Percentiles rank a stretch among this genome's conserved stretches.
These are phyloP conservation scores for Heliamphora exappendiculata DNA, from an alignment of 148 eudicot genomes.

Conservation along the genomic window DNA sequence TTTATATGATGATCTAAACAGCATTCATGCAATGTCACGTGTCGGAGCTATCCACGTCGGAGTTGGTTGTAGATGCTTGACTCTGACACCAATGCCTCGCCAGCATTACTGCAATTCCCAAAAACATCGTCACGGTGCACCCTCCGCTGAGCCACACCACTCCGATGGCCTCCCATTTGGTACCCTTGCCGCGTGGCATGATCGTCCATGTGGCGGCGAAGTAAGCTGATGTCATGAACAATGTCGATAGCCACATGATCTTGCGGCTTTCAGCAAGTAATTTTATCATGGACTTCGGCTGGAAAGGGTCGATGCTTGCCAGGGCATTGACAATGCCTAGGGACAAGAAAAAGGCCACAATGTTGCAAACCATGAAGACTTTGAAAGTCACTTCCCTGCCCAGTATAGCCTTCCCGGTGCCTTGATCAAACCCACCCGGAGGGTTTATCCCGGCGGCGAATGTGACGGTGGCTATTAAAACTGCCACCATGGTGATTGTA, in stretches of 20 bases:
- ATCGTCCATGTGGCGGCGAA: slow-evolving; percentile 17
- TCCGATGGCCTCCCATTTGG: slow-evolving; percentile 10
- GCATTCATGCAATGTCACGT: too few relatives aligned
- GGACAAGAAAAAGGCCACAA: slow-evolving; percentile 24
- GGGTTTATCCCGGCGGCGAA: slow-evolving; percentile 31
- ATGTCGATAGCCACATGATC: slow-evolving; percentile 17
- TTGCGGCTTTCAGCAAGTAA: slow-evolving; percentile 15
- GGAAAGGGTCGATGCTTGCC: slow-evolving; percentile 22
- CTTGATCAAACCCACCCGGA: slow-evolving; percentile 29
- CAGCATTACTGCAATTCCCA: slow-evolving; percentile 14
- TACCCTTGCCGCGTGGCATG: slow-evolving; percentile 7
- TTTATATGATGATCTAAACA: too few relatives aligned
- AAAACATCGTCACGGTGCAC: slow-evolving; percentile 11
- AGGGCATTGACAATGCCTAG: slow-evolving; percentile 22
- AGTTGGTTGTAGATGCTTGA: too few relatives aligned
- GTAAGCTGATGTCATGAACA: slow-evolving; percentile 17
- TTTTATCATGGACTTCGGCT: slow-evolving; percentile 14
- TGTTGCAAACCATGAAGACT: slow-evolving; percentile 25
- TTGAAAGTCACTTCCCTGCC: slow-evolving; percentile 16
- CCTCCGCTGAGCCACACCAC: slow-evolving; percentile 15
- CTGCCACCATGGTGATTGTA: slow-evolving; percentile 26
- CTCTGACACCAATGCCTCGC: slow-evolving; percentile 20
- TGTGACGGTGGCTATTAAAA: slow-evolving; percentile 27
- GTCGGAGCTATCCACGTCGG: too few relatives aligned
- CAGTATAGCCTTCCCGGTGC: slow-evolving; percentile 19